phyloP scores from a whole-genome alignment of 768 basidiomycete species.

The Podaxis pistillaris region DNA sequence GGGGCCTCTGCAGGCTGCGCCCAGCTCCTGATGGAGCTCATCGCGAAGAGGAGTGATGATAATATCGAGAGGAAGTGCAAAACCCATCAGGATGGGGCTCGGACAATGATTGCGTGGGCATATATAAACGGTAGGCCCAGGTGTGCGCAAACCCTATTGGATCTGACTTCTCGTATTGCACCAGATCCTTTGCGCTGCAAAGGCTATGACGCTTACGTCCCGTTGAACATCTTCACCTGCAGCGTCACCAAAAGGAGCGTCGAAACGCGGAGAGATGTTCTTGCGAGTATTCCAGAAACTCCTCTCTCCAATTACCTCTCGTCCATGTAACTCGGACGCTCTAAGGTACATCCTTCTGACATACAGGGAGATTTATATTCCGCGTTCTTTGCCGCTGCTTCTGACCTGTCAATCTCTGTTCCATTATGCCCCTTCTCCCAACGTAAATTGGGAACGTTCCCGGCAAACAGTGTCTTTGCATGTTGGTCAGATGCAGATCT shows the following conservation, averaged over 20 bases:
- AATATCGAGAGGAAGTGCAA: conserved; percentile 13
- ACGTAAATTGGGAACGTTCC: neutral
- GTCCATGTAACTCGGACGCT: conserved; percentile 6
- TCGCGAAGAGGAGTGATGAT: conserved; percentile 28
- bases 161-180: neutral
- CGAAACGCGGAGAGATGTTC: neutral
- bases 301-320: neutral
- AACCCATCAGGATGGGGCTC: neutral
- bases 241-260: neutral
- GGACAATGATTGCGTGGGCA: neutral
- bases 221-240: neutral
- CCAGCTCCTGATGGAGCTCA: conserved; percentile 44
- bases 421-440: neutral
- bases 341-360: neutral
- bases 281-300: neutral
- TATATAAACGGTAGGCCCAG: neutral
- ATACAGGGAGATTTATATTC: neutral
- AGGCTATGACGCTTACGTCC: neutral
- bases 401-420: neutral
- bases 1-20: conserved; percentile 42
- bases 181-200: neutral
- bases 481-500: no score
- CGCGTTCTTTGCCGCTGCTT: neutral
- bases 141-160: neutral
- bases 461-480: no score